Evolutionary conservation across 495 filamentous ascomycete species (phyloP).

Genomic region (Tuber umbilicatum): DNA sequence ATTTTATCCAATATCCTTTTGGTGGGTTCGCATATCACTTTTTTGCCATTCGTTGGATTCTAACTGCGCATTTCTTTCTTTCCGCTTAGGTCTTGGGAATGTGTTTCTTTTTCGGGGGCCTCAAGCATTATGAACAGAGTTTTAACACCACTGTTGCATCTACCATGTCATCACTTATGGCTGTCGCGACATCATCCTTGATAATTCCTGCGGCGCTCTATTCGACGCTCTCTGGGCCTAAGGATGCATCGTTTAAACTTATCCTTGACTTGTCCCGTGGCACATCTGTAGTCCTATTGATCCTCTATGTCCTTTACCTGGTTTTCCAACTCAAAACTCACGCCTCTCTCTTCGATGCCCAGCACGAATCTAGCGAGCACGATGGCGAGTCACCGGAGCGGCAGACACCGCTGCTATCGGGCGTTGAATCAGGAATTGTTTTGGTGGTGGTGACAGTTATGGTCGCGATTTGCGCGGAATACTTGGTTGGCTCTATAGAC

Average conservation of each 20-base stretch:
- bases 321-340: slow-evolving; percentile 85
- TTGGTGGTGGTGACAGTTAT: slow-evolving; percentile 70
- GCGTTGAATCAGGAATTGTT: slow-evolving; percentile 58
- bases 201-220: slow-evolving; percentile 86
- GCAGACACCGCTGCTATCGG: slow-evolving; percentile 57
- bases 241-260: slow-evolving; percentile 50
- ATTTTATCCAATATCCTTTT: slow-evolving; percentile 94
- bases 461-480: slow-evolving; percentile 90
- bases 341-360: slow-evolving; percentile 66
- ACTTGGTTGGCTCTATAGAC: slow-evolving; percentile 89
- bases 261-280: slow-evolving; percentile 82
- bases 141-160: slow-evolving; percentile 88
- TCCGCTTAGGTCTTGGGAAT: slow-evolving; percentile 64
- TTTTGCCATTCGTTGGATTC: slow-evolving; percentile 9
- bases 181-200: slow-evolving; percentile 79
- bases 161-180: slow-evolving; percentile 94
- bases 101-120: slow-evolving; percentile 88
- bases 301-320: slow-evolving; percentile 86
- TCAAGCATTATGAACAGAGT: slow-evolving; percentile 60
- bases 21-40: slow-evolving; percentile 43
- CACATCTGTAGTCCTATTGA: slow-evolving; percentile 79
- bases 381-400: slow-evolving; percentile 45
- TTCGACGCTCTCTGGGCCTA: slow-evolving; percentile 46
- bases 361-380: slow-evolving; percentile 21
- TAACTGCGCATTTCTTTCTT: background rate